A percentile compares a stretch with the other conserved stretches of the same genome.
These are phyloP conservation scores for Radiomyces spectabilis DNA, from an alignment of 192 early-diverging fungal species.

Conservation along the genomic window DNA sequence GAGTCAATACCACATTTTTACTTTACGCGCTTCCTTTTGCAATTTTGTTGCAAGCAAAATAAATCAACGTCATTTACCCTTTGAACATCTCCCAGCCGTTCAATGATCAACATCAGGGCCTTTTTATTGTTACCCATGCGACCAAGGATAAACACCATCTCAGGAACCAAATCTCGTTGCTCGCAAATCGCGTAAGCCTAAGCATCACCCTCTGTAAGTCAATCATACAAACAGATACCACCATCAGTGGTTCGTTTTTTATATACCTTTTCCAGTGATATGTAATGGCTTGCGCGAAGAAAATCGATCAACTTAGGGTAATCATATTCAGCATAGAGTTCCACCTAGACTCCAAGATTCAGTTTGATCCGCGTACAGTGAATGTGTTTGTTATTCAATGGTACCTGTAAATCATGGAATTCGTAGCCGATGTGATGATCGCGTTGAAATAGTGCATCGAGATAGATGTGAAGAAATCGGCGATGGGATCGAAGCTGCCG, in stretches of 20 bases:
- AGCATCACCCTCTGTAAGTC: no score
- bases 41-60: no score
- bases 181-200: conserved; percentile 80
- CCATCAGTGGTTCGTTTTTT: neutral
- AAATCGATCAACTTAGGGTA: conserved; percentile 74
- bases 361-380: neutral
- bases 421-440: conserved; percentile 64
- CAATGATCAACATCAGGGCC: conserved; percentile 91
- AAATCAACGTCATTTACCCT: conserved; percentile 45
- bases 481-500: conserved; percentile 52
- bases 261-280: conserved; percentile 65
- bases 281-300: conserved; percentile 68
- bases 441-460: conserved; percentile 79
- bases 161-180: conserved; percentile 81
- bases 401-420: conserved; percentile 60
- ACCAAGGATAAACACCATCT: conserved; percentile 96
- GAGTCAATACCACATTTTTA: no score
- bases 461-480: conserved; percentile 76
- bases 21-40: no score
- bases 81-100: conserved; percentile 82
- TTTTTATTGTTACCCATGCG: conserved; percentile 96
- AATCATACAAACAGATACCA: neutral
- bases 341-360: conserved; percentile 34
- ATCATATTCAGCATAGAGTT: conserved; percentile 91
- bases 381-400: neutral